These are phyloP conservation scores for Thermochaetoides thermophila DNA, from an alignment of 495 filamentous ascomycete species.

Conservation along the genomic window DNA sequence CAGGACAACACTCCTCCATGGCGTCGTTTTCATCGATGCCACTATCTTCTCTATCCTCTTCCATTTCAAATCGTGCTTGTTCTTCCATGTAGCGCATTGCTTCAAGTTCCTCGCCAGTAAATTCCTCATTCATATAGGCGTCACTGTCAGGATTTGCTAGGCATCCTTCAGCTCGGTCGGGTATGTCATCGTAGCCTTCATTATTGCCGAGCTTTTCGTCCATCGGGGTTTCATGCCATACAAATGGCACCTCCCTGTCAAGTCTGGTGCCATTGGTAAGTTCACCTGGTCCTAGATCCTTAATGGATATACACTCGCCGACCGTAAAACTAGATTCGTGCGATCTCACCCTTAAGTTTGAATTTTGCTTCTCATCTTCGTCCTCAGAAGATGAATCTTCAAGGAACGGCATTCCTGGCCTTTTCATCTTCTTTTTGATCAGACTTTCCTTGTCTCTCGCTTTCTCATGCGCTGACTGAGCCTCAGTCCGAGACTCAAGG, in stretches of 20 bases:
- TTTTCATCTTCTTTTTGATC: conserved; percentile 8
- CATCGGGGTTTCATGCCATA: conserved; percentile 12
- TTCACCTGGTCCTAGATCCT: not conserved
- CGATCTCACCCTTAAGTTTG: conserved; percentile 9
- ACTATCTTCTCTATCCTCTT: conserved; percentile 27
- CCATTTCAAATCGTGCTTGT: conserved; percentile 42
- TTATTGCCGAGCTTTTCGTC: conserved; percentile 23
- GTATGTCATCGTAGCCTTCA: conserved; percentile 47
- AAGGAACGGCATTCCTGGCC: conserved; percentile 15
- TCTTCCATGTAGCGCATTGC: conserved; percentile 49
- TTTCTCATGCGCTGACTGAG: not conserved
- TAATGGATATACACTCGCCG: not conserved
- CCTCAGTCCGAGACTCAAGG: not conserved
- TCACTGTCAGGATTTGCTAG: too few species aligned
- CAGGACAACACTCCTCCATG: conserved; percentile 46
- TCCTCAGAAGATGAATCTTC: conserved; percentile 12
- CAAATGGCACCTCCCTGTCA: conserved; percentile 6
- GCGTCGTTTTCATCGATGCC: conserved; percentile 3
- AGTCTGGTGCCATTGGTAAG: conserved; percentile 9
- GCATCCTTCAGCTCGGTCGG: too few species aligned
- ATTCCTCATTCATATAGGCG: conserved; percentile 32
- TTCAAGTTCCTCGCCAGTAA: conserved; percentile 46
- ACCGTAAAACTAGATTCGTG: not conserved
- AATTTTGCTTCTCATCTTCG: conserved; percentile 7
- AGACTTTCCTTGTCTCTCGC: not conserved